Evolutionary conservation across 23 red algal species (phyloP).

Genomic region (Rhodosorus marinus): DNA sequence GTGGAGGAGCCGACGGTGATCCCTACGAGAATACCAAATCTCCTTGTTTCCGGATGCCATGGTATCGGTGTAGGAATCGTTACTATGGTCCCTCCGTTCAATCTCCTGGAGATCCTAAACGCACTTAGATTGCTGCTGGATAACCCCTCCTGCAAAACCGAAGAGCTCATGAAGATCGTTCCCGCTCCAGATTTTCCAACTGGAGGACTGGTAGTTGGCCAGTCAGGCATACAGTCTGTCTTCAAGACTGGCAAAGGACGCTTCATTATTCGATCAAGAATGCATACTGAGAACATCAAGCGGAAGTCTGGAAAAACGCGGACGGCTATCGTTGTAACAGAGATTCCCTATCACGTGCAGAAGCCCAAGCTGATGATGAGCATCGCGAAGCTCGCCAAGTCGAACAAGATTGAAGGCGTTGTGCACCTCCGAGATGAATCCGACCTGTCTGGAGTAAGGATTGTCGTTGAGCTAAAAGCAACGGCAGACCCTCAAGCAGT

Average conservation of each 20-base stretch:
- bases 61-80: constrained; percentile 99
- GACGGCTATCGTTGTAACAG: constrained; percentile 76
- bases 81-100: constrained; percentile 90
- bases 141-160: constrained; percentile 43
- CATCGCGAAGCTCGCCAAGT: constrained; percentile 80
- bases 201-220: constrained; percentile 65
- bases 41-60: constrained; percentile 64
- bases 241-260: constrained; percentile 49
- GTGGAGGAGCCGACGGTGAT: constrained; percentile 76
- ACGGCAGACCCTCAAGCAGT: constrained; percentile 36
- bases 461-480: constrained; percentile 88
- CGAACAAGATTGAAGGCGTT: constrained; percentile 78
- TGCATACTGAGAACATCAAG: constrained; percentile 27
- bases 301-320: constrained; percentile 4
- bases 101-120: constrained; percentile 58
- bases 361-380: constrained; percentile 65
- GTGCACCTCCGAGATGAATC: constrained; percentile 82
- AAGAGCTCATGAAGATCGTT: constrained; percentile 20
- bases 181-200: constrained; percentile 97
- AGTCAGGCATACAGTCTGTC: constrained; percentile 30
- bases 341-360: constrained; percentile 91
- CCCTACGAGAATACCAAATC: constrained; percentile 56
- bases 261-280: constrained; percentile 32
- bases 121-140: constrained; percentile 39
- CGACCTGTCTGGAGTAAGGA: constrained; percentile 75